phyloP scores from a whole-genome alignment of 108 stramenopile species.

The Nitzschia putrida region DNA sequence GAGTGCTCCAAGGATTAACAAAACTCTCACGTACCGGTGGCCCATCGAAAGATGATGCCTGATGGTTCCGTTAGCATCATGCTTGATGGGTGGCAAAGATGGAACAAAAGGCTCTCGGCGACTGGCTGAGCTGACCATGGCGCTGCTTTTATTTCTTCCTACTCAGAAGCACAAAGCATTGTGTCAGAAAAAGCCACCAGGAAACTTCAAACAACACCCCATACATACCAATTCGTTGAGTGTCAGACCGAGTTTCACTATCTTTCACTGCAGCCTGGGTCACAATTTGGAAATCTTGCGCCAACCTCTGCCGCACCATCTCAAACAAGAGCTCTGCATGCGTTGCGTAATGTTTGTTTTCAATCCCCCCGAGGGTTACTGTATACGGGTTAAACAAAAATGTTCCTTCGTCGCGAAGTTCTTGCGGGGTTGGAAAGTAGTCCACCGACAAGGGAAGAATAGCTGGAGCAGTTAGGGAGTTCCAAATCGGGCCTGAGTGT shows the following conservation, averaged over 20 bases:
- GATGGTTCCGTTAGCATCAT: conserved; percentile 22
- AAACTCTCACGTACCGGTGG: conserved; percentile 20
- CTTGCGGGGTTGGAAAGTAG: conserved; percentile 89
- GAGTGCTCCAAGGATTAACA: neutral
- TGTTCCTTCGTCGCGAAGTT: conserved; percentile 62
- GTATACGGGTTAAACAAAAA: conserved; percentile 76
- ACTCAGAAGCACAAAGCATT: neutral
- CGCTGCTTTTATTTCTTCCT: neutral
- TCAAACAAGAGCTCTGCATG: conserved; percentile 85
- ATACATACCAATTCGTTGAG: conserved; percentile 35
- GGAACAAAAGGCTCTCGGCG: conserved; percentile 7
- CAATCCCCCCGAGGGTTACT: conserved; percentile 73
- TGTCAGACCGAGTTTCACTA: conserved; percentile 47
- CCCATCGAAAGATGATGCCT: conserved; percentile 43
- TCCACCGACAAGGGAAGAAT: conserved; percentile 96
- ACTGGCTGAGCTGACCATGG: neutral
- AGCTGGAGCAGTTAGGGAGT: conserved; percentile 93
- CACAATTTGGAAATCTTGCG: conserved; percentile 86
- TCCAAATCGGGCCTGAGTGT: conserved; percentile 93
- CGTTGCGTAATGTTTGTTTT: conserved; percentile 67
- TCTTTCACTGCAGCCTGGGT: conserved; percentile 53
- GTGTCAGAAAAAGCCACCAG: no score
- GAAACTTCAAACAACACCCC: no score
- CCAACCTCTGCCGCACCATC: conserved; percentile 84
- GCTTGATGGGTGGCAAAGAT: conserved; percentile 13